These are phyloP conservation scores for Senna tora DNA, from an alignment of 306 rosid genomes.

Conservation along the genomic window DNA sequence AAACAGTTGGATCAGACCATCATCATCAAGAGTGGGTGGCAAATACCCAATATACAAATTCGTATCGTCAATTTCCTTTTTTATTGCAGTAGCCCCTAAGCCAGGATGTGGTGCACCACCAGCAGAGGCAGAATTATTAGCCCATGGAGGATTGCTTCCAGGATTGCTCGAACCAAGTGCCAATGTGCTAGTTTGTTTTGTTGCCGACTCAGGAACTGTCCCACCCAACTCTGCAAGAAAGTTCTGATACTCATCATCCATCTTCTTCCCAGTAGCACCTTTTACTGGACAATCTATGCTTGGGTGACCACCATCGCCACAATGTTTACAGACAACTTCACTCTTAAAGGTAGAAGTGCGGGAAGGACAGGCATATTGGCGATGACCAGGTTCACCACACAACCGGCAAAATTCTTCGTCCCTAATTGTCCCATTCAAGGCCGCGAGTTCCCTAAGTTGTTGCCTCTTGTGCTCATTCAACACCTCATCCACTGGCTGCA, in stretches of 20 bases:
- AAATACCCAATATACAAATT: constrained; percentile 91
- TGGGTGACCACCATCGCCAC: constrained; percentile 99
- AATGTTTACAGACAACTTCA: constrained; percentile 87
- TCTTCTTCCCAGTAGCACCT: constrained; percentile 70
- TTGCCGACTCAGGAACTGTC: constrained; percentile 61
- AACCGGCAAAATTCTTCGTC: constrained; percentile 90
- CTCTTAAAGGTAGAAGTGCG: constrained; percentile 87
- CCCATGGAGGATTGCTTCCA: constrained; percentile 90
- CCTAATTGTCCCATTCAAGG: constrained; percentile 92
- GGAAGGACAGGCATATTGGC: constrained; percentile 89
- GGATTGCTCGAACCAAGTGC: constrained; percentile 76
- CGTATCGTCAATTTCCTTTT: constrained; percentile 89
- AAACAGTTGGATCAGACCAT: constrained; percentile 78
- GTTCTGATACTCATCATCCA: constrained; percentile 86
- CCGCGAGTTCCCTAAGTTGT: constrained; percentile 92
- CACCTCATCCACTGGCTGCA: constrained; percentile 97
- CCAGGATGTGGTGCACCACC: constrained; percentile 63
- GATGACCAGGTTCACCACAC: constrained; percentile 97
- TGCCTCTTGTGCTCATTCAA: constrained; percentile 97
- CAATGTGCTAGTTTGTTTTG: constrained; percentile 46
- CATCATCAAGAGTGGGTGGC: constrained; percentile 94
- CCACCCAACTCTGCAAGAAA: constrained; percentile 89
- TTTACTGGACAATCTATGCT: constrained; percentile 96
- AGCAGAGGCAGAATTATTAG: constrained; percentile 52
- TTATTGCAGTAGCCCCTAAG: constrained; percentile 64